Evolutionary conservation across 1,139 yeast genomes (phyloP).

Genomic region (Suhomyces panamericanus): DNA sequence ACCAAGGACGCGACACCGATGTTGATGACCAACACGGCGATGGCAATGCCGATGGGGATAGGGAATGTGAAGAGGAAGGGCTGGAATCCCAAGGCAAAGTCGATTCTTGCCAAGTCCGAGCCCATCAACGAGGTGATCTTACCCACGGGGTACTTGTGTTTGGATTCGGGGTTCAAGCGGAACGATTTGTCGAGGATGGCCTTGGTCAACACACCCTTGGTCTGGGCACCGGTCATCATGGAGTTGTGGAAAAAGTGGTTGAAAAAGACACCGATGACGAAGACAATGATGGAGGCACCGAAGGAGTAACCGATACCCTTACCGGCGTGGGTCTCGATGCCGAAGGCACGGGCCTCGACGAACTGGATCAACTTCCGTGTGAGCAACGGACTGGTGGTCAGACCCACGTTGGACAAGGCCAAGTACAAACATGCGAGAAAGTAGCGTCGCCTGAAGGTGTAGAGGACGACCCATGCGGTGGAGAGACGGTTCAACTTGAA

Average conservation of each 20-base stretch:
- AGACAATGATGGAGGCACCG: conserved; percentile 25
- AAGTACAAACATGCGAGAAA: conserved; percentile 23
- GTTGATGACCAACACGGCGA: conserved; percentile 65
- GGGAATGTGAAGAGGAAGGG: conserved; percentile 67
- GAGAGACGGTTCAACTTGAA: conserved; percentile 17
- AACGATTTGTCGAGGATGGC: conserved; percentile 36
- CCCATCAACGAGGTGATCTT: conserved; percentile 58
- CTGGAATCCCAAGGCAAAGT: conserved; percentile 70
- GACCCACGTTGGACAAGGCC: conserved; percentile 19
- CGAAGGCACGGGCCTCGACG: conserved; percentile 35
- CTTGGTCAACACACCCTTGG: conserved; percentile 37
- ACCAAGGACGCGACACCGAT: conserved; percentile 74
- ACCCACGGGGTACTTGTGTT: conserved; percentile 32
- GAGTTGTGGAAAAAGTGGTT: conserved; percentile 66
- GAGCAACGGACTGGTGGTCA: conserved; percentile 31
- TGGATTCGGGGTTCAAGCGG: conserved; percentile 27
- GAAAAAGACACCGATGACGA: conserved; percentile 44
- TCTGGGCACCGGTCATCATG: conserved; percentile 44
- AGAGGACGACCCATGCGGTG: conserved; percentile 24
- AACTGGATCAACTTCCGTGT: conserved; percentile 43
- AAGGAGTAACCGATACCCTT: conserved; percentile 35
- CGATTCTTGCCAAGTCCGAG: conserved; percentile 78
- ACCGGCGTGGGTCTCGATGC: conserved; percentile 24
- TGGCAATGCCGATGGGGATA: conserved; percentile 55
- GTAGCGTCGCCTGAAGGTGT: conserved; percentile 33